Evolutionary conservation across 1,139 yeast species (phyloP).

Genomic region (Suhomyces taliae): DNA sequence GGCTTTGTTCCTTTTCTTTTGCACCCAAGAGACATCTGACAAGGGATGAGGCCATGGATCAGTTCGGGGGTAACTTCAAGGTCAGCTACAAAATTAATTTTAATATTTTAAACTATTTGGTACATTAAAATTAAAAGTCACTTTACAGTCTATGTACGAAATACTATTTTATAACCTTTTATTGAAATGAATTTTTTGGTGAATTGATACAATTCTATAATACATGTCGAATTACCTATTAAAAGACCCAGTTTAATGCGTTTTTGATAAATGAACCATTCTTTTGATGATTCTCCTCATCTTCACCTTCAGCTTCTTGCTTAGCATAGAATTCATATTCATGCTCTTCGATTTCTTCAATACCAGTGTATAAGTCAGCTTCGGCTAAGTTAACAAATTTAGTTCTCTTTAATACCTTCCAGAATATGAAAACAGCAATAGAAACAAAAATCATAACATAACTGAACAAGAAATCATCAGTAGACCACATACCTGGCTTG

Average conservation of each 20-base stretch:
- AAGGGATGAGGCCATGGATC: too few relatives aligned
- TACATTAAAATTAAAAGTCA: too few relatives aligned
- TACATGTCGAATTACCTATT: background rate
- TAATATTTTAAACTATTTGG: too few relatives aligned
- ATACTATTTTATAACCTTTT: too few relatives aligned
- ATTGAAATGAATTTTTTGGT: background rate
- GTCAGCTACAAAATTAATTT: too few relatives aligned
- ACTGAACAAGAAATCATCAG: conserved; percentile 41
- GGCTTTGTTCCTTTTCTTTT: too few relatives aligned
- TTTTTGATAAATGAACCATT: conserved; percentile 8
- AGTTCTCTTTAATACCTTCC: conserved; percentile 37
- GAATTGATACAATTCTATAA: background rate
- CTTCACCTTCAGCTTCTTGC: conserved; percentile 17
- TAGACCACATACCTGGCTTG: conserved; percentile 34
- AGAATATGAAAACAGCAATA: conserved; percentile 29
- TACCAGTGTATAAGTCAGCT: conserved; percentile 38
- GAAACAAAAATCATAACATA: conserved; percentile 43
- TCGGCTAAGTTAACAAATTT: conserved; percentile 29
- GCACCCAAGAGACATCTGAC: too few relatives aligned
- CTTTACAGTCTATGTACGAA: too few relatives aligned
- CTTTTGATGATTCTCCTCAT: conserved; percentile 2
- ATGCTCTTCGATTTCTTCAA: conserved; percentile 44
- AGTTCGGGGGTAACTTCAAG: too few relatives aligned
- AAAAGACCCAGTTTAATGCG: conserved; percentile 16
- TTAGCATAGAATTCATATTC: conserved; percentile 41